A percentile compares a stretch with the other conserved stretches of the same genome.
Evolutionary conservation across 1,139 yeast species (phyloP).

Genomic region (Pichia terricola): DNA sequence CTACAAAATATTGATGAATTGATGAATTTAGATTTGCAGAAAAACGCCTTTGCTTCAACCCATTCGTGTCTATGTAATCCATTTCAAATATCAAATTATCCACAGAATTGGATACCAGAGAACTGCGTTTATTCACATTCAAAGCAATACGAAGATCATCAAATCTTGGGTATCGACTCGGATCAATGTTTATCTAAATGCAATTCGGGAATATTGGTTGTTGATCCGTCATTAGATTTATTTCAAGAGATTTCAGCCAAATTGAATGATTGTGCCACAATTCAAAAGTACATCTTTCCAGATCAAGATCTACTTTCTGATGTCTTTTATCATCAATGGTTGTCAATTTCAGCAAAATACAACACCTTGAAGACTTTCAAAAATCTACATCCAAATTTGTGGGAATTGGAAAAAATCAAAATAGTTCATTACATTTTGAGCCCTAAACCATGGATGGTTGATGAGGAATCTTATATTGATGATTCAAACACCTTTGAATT

Average conservation of each 20-base stretch:
- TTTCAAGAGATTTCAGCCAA: constrained; percentile 32
- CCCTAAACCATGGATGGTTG: constrained; percentile 50
- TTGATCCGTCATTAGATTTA: constrained; percentile 30
- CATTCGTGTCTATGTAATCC: constrained; percentile 57
- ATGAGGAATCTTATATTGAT: constrained; percentile 15
- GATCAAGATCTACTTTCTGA: constrained; percentile 49
- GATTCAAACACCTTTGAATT: constrained; percentile 28
- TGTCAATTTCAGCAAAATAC: constrained; percentile 40
- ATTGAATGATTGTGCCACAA: constrained; percentile 27
- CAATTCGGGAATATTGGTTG: constrained; percentile 46
- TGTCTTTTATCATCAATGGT: constrained; percentile 39
- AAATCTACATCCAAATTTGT: constrained; percentile 33
- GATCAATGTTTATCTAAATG: constrained; percentile 35
- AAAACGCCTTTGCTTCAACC: constrained; percentile 40
- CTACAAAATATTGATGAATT: constrained; percentile 46
- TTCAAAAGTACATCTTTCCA: constrained; percentile 39
- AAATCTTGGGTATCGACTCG: constrained; percentile 32
- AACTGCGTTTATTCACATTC: constrained; percentile 33
- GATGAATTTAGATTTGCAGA: constrained; percentile 31
- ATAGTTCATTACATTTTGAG: constrained; percentile 44
- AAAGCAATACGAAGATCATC: constrained; percentile 10
- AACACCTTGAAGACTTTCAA: constrained; percentile 45
- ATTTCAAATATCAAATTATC: constrained; percentile 38
- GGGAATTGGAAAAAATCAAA: constrained; percentile 38
- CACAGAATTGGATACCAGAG: constrained; percentile 37